Conservation (phyloP, 768 basidiomycete genomes). For the Suillus plorans region DNA sequence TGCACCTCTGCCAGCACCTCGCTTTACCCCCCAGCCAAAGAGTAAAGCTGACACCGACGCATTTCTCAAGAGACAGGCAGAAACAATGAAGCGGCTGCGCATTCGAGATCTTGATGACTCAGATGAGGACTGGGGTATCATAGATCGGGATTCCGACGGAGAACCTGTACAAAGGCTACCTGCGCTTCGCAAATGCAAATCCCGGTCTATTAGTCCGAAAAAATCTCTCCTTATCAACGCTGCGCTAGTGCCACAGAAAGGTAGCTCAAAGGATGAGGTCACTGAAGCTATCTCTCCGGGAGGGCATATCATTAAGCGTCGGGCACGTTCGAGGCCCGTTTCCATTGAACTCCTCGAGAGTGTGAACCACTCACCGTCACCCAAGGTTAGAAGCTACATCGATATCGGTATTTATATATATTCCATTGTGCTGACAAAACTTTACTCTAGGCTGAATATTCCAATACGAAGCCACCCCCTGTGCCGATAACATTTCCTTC, state of each 20-base stretch:
- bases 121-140: slow-evolving; percentile 43
- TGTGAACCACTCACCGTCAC: slow-evolving; percentile 44
- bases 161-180: slow-evolving; percentile 41
- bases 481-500: slow-evolving; percentile 38
- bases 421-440: not conserved
- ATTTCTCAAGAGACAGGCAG: slow-evolving; percentile 52
- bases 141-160: slow-evolving; percentile 51
- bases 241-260: slow-evolving; percentile 33
- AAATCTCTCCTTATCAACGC: slow-evolving; percentile 22
- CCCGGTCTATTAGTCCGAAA: slow-evolving; percentile 29
- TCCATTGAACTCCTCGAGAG: slow-evolving; percentile 64
- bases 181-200: slow-evolving; percentile 26
- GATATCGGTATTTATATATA: not conserved
- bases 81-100: slow-evolving; percentile 60
- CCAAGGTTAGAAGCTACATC: slow-evolving; percentile 19
- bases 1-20: slow-evolving; percentile 33
- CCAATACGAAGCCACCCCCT: slow-evolving; percentile 13
- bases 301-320: slow-evolving; percentile 72
- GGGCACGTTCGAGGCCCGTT: slow-evolving; percentile 70
- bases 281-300: slow-evolving; percentile 73
- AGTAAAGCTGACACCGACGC: slow-evolving; percentile 37
- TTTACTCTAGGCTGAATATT: not conserved
- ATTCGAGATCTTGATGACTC: slow-evolving; percentile 55
- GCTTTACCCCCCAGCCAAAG: slow-evolving; percentile 32
- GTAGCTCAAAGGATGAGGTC: slow-evolving; percentile 53